Base-by-base conservation (phyloP, 2,329 filamentous ascomycete genomes). In the Cucurbitaria berberidis region DNA sequence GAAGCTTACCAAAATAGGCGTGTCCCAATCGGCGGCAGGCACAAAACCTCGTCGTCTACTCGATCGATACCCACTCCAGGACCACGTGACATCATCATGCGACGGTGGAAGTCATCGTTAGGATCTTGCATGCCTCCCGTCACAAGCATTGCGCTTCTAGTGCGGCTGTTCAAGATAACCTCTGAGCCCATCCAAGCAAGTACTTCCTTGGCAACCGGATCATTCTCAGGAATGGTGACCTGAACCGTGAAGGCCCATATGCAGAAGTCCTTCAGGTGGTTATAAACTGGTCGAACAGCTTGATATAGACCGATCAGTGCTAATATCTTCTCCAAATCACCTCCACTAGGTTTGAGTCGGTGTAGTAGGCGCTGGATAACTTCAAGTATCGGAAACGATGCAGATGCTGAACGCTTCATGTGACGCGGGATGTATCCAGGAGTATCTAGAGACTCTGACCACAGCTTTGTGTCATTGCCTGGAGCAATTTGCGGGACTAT, bases 361-460 rank as follows among this genome's bases (percentile, higher is more conserved):
- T 60, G 62, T 2, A 68, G 38, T 19, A 69, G 26, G 13, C 67
- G 67, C 26, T 70, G 66, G 6, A 69, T n/a, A 13, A 72, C 56
- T 46, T 72, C 69, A n/a, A 72, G 48, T 1, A 72, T 45, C 1
- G 69, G 68, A 45, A 61, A 60, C 7, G 51, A 53, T 8, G 39
- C 40, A 5, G 57, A 57, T 10, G 63, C 57, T 16, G 58, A 40
- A 21, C 56, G 55, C 32, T 67, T 68, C 3, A 68, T 55, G 43
- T 68, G 64, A 5, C 27, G 51, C 9, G 68, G 68, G 3, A 72
- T 45, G 7, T 63, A 54, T 7, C 66, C 68, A 15, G 64, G 62
- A 1, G 65, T 65, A 30, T 64, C 55, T 9, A 69, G 43, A 5
- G 66, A 57, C 38, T 71, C 67, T 4, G 64, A 51, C 64, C 64